Evolutionary conservation across 139 green algal genomes (phyloP).

Genomic region (Penium margaritaceum): DNA sequence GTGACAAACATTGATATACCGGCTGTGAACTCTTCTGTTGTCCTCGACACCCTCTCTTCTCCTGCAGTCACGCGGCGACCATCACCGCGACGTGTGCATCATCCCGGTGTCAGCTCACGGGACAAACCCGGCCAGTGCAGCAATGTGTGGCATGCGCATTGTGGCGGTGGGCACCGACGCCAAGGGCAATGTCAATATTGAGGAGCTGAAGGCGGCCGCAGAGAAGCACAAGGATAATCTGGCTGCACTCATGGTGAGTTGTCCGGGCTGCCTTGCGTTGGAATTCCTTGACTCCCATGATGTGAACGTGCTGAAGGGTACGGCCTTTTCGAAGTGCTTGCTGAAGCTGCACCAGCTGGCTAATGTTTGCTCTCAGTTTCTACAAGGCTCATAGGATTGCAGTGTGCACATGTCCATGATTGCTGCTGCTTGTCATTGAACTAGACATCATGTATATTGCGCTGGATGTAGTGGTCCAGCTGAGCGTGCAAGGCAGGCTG

Average conservation of each 20-base stretch:
- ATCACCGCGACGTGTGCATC: conserved; percentile 92
- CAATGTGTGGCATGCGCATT: conserved; percentile 96
- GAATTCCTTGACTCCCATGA: too few species aligned
- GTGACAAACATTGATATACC: too few species aligned
- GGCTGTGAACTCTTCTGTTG: too few species aligned
- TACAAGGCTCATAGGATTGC: too few species aligned
- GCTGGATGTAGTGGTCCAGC: too few species aligned
- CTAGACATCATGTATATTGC: too few species aligned
- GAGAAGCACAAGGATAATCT: conserved; percentile 84
- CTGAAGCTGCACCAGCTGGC: background rate
- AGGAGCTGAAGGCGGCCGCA: conserved; percentile 70
- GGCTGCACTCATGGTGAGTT: conserved; percentile 90
- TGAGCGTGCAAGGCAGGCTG: too few species aligned
- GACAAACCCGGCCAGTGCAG: conserved; percentile 91
- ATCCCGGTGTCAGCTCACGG: conserved; percentile 94
- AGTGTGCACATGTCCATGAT: too few species aligned
- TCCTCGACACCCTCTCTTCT: too few species aligned
- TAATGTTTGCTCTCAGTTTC: background rate
- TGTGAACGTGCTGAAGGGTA: too few species aligned
- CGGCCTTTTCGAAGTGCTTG: too few species aligned
- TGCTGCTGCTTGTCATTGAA: too few species aligned
- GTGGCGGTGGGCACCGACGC: conserved; percentile 74
- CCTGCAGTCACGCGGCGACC: conserved; percentile 60
- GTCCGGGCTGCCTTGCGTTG: background rate
- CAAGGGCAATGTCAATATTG: conserved; percentile 88